Conservation (phyloP, 164 flowering plant genomes). For the Tetrastigma voinierianum region DNA sequence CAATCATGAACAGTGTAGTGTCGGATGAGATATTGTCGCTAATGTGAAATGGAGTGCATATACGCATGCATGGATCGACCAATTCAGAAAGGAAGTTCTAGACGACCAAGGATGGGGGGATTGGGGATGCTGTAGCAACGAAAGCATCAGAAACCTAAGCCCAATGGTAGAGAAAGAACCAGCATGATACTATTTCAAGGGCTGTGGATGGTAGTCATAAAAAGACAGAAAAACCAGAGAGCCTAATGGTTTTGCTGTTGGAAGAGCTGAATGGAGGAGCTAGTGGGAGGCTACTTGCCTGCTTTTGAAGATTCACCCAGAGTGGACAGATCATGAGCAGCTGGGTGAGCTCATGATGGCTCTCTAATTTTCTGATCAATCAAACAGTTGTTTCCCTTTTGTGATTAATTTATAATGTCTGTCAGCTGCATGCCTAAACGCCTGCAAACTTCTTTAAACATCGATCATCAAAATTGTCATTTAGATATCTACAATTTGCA, state of each 20-base stretch:
- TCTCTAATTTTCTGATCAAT: no score
- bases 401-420: no score
- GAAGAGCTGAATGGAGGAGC: slow-evolving; percentile 8
- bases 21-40: slow-evolving; percentile 12
- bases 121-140: slow-evolving; percentile 1
- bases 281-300: slow-evolving; percentile 16
- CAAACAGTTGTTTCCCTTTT: no score
- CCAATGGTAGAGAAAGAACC: slow-evolving; percentile 1
- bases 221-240: not conserved
- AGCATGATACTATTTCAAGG: not conserved
- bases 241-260: slow-evolving; percentile 14
- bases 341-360: slow-evolving; percentile 59
- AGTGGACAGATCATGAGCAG: slow-evolving; percentile 91
- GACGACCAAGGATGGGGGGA: no score
- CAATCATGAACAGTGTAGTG: slow-evolving; percentile 15
- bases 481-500: no score
- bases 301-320: slow-evolving; percentile 31
- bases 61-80: slow-evolving; percentile 6
- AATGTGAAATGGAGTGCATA: slow-evolving; percentile 5
- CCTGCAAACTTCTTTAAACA: no score
- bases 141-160: slow-evolving; percentile 8
- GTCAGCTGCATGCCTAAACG: no score
- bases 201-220: no score
- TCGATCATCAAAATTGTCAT: no score
- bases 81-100: no score